These are phyloP conservation scores for Saprolegnia parasitica DNA, from an alignment of 352 stramenopile species.

Conservation along the genomic window DNA sequence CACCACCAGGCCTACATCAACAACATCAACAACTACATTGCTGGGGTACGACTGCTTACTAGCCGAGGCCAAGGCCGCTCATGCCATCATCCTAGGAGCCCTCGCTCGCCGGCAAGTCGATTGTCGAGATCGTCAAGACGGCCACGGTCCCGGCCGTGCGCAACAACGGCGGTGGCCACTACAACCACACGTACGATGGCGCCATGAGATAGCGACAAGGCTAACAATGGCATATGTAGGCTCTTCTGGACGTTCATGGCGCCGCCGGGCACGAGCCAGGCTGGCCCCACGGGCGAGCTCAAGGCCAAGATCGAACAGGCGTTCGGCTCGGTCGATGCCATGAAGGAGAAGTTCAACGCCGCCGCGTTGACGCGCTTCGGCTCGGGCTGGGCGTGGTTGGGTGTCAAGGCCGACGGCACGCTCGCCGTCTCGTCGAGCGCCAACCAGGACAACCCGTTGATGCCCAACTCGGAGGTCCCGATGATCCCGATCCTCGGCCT, in stretches of 20 bases:
- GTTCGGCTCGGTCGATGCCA: slow-evolving; percentile 87
- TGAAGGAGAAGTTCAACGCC: slow-evolving; percentile 88
- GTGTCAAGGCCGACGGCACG: slow-evolving; percentile 82
- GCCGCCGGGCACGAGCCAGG: slow-evolving; percentile 63
- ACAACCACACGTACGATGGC: slow-evolving; percentile 64
- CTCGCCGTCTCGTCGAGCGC: slow-evolving; percentile 93
- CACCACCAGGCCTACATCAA: slow-evolving; percentile 89
- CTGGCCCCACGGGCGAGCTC: slow-evolving; percentile 68
- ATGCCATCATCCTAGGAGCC: slow-evolving; percentile 38
- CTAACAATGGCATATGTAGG: slow-evolving; percentile 24
- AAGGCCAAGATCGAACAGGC: slow-evolving; percentile 83
- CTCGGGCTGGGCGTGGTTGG: slow-evolving; percentile 88
- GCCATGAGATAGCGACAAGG: background rate
- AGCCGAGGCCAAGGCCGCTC: background rate
- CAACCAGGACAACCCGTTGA: slow-evolving; percentile 94
- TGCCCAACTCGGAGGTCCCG: slow-evolving; percentile 65
- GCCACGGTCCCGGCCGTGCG: slow-evolving; percentile 69
- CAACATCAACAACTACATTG: slow-evolving; percentile 88
- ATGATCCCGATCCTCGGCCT: slow-evolving; percentile 92
- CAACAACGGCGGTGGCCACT: slow-evolving; percentile 84
- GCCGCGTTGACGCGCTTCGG: slow-evolving; percentile 84
- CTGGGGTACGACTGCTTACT: slow-evolving; percentile 37
- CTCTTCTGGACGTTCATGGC: slow-evolving; percentile 95
- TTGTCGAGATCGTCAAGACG: slow-evolving; percentile 69
- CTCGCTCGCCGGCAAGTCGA: slow-evolving; percentile 70